Conservation (phyloP, 1,284 basidiomycete species). For the Ustilago trichophora region DNA sequence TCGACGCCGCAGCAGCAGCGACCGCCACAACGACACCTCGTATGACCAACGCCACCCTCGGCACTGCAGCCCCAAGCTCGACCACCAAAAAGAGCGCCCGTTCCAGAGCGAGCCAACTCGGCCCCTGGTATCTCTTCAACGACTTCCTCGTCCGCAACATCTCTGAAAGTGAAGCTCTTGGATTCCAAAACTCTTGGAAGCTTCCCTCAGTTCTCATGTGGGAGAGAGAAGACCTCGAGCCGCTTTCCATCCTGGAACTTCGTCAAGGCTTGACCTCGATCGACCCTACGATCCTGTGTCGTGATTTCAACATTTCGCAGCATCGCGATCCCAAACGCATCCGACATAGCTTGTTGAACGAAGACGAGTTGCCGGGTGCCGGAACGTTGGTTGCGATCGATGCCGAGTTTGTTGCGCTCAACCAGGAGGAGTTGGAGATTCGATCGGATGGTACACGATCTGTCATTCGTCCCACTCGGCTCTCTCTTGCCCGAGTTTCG, state of each 20-base stretch:
- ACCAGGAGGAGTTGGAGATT: conserved; percentile 93
- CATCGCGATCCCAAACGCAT: conserved; percentile 79
- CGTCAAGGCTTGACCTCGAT: conserved; percentile 37
- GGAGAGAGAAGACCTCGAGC: conserved; percentile 76
- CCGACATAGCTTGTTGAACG: conserved; percentile 78
- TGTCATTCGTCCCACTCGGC: conserved; percentile 86
- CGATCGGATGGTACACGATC: conserved; percentile 93
- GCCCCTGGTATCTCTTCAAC: conserved; percentile 90
- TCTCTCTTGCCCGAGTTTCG: conserved; percentile 92
- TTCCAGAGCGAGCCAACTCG: conserved; percentile 21
- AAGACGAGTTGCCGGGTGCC: conserved; percentile 77
- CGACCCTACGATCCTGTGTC: conserved; percentile 74
- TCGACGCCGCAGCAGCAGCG: conserved; percentile 38
- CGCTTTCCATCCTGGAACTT: conserved; percentile 24
- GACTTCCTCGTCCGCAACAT: conserved; percentile 91
- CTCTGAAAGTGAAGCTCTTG: conserved; percentile 83
- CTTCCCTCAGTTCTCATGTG: conserved; percentile 87
- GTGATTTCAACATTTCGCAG: conserved; percentile 77
- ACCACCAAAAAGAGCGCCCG: conserved; percentile 32
- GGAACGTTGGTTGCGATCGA: conserved; percentile 94
- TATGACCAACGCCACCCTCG: conserved; percentile 2
- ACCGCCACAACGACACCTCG: conserved; percentile 8
- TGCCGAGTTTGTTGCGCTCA: conserved; percentile 96
- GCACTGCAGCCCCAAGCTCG: neutral
- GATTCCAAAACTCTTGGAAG: conserved; percentile 89